Evolutionary conservation across 1,284 basidiomycete species (phyloP), one percentile per base, ranked within the genome.

Genomic region (Porphyrellus sp.): DNA sequence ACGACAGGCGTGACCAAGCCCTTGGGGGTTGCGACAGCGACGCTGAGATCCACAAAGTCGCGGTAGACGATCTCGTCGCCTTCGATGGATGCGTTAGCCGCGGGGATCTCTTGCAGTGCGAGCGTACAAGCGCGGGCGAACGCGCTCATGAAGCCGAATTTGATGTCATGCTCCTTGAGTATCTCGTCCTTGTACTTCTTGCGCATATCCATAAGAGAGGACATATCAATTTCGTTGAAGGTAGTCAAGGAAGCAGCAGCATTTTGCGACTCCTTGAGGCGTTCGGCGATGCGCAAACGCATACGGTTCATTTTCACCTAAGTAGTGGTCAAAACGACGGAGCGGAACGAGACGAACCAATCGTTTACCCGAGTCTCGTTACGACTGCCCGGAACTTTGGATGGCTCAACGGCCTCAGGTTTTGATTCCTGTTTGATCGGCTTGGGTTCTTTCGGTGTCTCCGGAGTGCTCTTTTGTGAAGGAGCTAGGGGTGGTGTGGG

Each of bases 161-260:
- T 99, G 72, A 98, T 87, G 45, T 93, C 95, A 63, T 95, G 89
- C 69, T 89, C 83, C 75, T 99, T 98, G 52, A 95, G 78, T 46
- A 98, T 78, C 51, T 84, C 79, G 62, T 98, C 94, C 81, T 99
- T 99, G 85, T 96, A 96, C 68, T 90, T 86, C 69, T 88, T 86
- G 64, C 97, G 89, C 86, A 99, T 88, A 49, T 90, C 88, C 79
- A 98, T 91, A 57, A 98, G 76, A 42, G 88, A 87, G 41, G 91
- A 94, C 96, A 99, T 99, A 78, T 99, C 96, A 69, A 99, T 93
- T 77, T 99, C 96, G 77, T 99, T 98, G 82, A 99, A 99, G 40
- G 96, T 99, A 48, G 97, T 99, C 59, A 99, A 76, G 53, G 93
- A 94, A 42, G 96, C 96, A 11, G 96, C 97, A 13, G 93, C 85